Conservation (phyloP, 495 filamentous ascomycete species). For the Neurospora intermedia region DNA sequence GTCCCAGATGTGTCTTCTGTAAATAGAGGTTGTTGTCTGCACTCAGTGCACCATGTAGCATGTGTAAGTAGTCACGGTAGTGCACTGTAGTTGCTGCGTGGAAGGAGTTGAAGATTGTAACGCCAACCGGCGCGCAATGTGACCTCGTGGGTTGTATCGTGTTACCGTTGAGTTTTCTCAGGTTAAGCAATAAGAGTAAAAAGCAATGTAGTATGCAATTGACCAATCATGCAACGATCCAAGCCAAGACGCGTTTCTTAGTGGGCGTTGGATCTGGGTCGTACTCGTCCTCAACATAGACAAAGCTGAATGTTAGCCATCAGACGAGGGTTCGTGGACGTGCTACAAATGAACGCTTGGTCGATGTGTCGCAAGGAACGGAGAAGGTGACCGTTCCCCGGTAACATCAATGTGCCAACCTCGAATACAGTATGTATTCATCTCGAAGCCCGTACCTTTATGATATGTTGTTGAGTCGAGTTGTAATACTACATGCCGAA, state of each 20-base stretch:
- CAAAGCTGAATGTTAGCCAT: neutral
- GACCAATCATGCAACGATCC: neutral
- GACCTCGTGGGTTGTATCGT: neutral
- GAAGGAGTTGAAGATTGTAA: neutral
- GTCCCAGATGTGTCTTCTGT: neutral
- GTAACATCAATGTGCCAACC: neutral
- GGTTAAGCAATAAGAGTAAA: neutral
- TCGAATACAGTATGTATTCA: neutral
- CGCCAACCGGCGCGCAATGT: neutral
- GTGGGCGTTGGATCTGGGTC: neutral
- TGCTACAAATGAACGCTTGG: neutral
- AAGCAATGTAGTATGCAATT: neutral
- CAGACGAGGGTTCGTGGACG: neutral
- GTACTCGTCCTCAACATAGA: neutral
- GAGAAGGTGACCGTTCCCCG: neutral
- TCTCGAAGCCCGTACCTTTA: neutral
- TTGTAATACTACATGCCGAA: neutral
- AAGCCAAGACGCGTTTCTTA: neutral
- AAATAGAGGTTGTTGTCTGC: neutral
- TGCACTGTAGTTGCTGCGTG: neutral
- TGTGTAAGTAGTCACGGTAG: neutral
- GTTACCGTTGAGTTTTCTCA: neutral
- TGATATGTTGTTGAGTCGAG: neutral
- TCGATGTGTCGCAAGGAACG: neutral
- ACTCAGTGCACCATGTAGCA: neutral